Percentiles rank a stretch among this genome's conserved stretches.
phyloP scores from a whole-genome alignment of 164 flowering plant species.

The Stephania yunnanensis region DNA sequence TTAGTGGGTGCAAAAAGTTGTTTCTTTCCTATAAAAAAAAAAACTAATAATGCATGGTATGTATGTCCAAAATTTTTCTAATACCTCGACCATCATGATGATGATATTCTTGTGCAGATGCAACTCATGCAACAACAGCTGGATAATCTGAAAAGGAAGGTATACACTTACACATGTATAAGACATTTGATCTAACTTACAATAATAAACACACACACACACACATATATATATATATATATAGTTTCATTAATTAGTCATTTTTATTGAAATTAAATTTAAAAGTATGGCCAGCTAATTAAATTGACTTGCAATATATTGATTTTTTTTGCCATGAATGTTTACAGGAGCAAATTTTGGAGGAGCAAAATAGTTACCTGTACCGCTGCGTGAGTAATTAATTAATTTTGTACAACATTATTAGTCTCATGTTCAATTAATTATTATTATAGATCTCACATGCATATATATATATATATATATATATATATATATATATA shows the following conservation, averaged over 20 bases:
- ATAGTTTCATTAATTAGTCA: background rate
- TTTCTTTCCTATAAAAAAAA: no score
- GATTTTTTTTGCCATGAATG: background rate
- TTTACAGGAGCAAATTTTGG: slow-evolving; percentile 34
- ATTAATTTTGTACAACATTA: background rate
- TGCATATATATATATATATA: background rate
- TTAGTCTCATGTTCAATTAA: background rate
- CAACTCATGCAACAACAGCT: slow-evolving; percentile 39
- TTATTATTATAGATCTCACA: background rate
- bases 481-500: no score
- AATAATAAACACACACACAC: no score
- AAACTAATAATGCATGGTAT: background rate
- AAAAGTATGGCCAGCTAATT: no score
- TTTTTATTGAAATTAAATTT: no score
- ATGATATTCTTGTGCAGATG: slow-evolving; percentile 16
- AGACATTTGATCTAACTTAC: background rate
- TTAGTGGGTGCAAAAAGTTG: no score
- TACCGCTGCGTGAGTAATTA: slow-evolving; percentile 13
- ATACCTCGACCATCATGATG: no score
- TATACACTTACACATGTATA: background rate
- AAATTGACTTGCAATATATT: background rate
- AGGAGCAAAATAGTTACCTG: slow-evolving; percentile 33
- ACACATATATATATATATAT: no score
- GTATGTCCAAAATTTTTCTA: background rate
- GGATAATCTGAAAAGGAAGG: slow-evolving; percentile 43